phyloP scores from a whole-genome alignment of 495 filamentous ascomycete genomes.

The Penicillium tannophilum region DNA sequence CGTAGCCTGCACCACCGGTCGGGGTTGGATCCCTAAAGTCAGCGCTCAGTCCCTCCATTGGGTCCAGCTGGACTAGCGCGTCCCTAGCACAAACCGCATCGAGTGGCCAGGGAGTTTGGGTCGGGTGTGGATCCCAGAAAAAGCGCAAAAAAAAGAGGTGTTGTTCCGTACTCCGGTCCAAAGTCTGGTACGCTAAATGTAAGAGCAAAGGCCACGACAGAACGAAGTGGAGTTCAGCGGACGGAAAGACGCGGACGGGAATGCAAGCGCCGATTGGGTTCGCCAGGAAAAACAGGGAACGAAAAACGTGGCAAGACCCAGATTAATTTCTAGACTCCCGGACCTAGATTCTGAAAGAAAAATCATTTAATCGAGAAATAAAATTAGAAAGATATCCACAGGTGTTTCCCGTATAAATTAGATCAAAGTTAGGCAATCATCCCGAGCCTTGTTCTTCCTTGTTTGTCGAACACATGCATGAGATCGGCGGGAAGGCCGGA shows the following conservation, averaged over 20 bases:
- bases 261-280: conserved; percentile 42
- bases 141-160: not conserved
- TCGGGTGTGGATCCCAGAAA: conserved; percentile 18
- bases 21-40: conserved; percentile 22
- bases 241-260: conserved; percentile 47
- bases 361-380: not conserved
- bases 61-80: conserved; percentile 26
- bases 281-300: conserved; percentile 6
- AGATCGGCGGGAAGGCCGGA: conserved; percentile 52
- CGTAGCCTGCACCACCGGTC: conserved; percentile 20
- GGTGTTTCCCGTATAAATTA: not conserved
- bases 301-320: conserved; percentile 43
- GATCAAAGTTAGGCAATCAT: conserved; percentile 2
- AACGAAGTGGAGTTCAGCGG: conserved; percentile 30
- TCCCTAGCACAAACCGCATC: conserved; percentile 28
- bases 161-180: not conserved
- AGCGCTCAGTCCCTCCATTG: conserved; percentile 30
- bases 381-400: not conserved
- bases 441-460: conserved; percentile 10
- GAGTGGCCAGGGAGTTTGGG: conserved; percentile 31
- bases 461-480: conserved; percentile 43
- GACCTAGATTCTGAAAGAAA: not conserved
- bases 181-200: conserved; percentile 24
- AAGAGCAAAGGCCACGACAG: conserved; percentile 4
- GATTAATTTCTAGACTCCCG: not conserved